Evolutionary conservation across 2,329 filamentous ascomycete genomes (phyloP).

Genomic region (Ceratocystis cubensis): DNA sequence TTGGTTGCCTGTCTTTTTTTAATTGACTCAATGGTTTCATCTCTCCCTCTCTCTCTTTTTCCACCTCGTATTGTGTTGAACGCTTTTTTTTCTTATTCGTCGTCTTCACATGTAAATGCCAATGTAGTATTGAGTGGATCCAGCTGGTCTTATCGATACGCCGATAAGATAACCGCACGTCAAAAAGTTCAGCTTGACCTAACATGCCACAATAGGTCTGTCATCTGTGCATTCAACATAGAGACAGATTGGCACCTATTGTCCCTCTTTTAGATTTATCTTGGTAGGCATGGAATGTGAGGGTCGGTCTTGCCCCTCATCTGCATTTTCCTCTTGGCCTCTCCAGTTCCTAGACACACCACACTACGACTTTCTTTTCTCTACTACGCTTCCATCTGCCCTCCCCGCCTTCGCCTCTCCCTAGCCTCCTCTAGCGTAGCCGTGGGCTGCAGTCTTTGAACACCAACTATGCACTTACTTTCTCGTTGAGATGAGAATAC

Average conservation of each 20-base stretch:
- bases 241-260: no score
- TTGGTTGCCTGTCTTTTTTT: not conserved
- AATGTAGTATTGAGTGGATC: slow-evolving; percentile 9
- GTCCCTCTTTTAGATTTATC: no score
- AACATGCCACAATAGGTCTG: not conserved
- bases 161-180: not conserved
- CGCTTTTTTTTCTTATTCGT: not conserved
- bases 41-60: no score
- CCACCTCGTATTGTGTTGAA: not conserved
- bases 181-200: not conserved
- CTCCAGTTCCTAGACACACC: no score
- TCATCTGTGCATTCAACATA: no score
- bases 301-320: no score
- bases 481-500: slow-evolving; percentile 13
- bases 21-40: not conserved
- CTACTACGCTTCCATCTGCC: no score
- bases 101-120: slow-evolving; percentile 4
- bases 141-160: not conserved
- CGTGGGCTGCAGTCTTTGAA: not conserved
- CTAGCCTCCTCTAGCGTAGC: not conserved
- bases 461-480: slow-evolving; percentile 9
- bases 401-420: not conserved
- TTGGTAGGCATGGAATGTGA: no score
- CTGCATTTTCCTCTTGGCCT: no score
- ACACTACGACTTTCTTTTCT: no score